A percentile compares a stretch with the other conserved stretches of the same genome.
phyloP scores from a whole-genome alignment of 225 moss, liverwort and hornwort genomes.

The Pseudisothecium myosuroides region DNA sequence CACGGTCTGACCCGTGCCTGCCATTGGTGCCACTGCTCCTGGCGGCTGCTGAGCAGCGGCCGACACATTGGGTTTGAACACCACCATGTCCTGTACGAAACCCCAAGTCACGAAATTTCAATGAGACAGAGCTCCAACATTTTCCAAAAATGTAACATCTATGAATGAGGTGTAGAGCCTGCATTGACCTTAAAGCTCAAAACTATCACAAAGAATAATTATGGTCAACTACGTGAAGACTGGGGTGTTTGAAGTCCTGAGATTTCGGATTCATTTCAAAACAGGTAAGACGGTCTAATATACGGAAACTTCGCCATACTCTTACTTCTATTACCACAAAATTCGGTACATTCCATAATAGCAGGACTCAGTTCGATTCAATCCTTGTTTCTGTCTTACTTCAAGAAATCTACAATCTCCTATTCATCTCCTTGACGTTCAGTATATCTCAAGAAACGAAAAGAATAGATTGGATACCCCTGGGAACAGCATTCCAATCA shows the following conservation, averaged over 20 bases:
- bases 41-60: slow-evolving; percentile 49
- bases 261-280: neutral
- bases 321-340: neutral
- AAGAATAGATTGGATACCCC: slow-evolving; percentile 39
- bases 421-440: neutral
- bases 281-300: neutral
- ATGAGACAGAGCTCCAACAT: neutral
- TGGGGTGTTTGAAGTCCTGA: neutral
- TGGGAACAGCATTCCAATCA: slow-evolving; percentile 99
- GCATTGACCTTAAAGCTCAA: neutral
- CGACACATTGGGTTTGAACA: slow-evolving; percentile 75
- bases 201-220: neutral
- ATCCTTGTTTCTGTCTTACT: neutral
- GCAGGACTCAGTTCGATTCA: neutral
- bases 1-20: slow-evolving; percentile 24
- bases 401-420: neutral
- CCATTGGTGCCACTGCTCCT: slow-evolving; percentile 34
- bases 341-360: neutral
- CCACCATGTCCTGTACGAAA: slow-evolving; percentile 78
- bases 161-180: neutral
- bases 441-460: neutral
- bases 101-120: neutral
- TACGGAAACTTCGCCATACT: neutral
- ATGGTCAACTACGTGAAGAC: neutral
- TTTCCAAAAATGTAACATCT: neutral